Base-by-base conservation (phyloP, 805 yeast genomes). In the Kluyveromyces wickerhamii region DNA sequence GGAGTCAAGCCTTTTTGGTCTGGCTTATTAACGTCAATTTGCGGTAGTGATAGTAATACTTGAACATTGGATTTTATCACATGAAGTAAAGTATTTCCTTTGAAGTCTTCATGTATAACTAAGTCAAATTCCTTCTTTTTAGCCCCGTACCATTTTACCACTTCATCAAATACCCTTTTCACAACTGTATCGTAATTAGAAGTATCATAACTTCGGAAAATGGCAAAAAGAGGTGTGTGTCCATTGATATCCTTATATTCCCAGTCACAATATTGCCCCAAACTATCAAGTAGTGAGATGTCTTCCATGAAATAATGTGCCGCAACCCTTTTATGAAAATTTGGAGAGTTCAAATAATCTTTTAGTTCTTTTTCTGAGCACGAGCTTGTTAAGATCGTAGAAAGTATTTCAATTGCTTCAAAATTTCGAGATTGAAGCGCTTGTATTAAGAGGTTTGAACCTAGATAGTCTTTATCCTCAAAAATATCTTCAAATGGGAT, bases 131-230 rank as follows among this genome's bases (percentile, higher is more conserved):
- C 29, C 4, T 49, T 47, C 3, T 44, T 37, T 20, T 59, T 53
- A 0, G 32, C 37, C 5, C 27, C 18, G 36, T 71, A 71, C 71
- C 77, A 72, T 16, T 51, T 43, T 3, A 49, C 42, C 0, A 72
- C 74, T 11, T 66, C 59, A 1, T 50, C 42, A 35, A 80, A 66
- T 0, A 76, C 73, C 9, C 50, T 55, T 12, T 44, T 32, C 4
- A 84, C 58, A 45, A 84, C 49, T 3, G 49, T 49, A 2, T 63
- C 51, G 53, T 87, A 88, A 21, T 74, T 57, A 0, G 72, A 60
- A 43, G 82, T 87, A 52, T 87, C 96, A 56, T 88, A 88, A 43
- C 87, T 75, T 36, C 95, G 61, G 43, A 85, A 76, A 3, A 84
- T 58, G 2, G 85, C 70, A 55, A 81, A 74, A 7, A 89, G 59